phyloP scores from a whole-genome alignment of 2,329 filamentous ascomycete genomes.

The Lachnellula occidentalis region DNA sequence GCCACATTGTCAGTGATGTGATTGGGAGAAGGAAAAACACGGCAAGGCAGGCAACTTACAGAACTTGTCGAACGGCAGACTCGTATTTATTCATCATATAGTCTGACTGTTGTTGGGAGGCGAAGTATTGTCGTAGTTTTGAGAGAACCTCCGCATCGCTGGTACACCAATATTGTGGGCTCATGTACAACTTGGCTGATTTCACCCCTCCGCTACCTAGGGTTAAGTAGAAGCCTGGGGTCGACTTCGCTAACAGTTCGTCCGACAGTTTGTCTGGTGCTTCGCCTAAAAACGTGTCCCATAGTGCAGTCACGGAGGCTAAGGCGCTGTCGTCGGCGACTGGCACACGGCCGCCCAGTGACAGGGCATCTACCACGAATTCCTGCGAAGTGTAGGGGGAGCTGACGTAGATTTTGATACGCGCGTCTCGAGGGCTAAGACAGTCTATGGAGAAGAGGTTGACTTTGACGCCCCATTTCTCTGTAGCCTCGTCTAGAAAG shows the following conservation, averaged over 20 bases:
- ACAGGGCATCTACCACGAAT: slow-evolving; percentile 25
- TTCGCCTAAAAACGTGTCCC: slow-evolving; percentile 22
- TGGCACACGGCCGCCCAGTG: slow-evolving; percentile 19
- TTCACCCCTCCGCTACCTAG: slow-evolving; percentile 18
- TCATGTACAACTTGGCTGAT: slow-evolving; percentile 23
- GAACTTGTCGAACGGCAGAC: slow-evolving; percentile 16
- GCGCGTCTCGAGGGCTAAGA: slow-evolving; percentile 16
- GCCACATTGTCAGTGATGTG: not conserved
- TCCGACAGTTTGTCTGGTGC: slow-evolving; percentile 18
- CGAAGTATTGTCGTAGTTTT: slow-evolving; percentile 18
- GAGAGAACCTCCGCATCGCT: slow-evolving; percentile 22
- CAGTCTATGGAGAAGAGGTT: slow-evolving; percentile 25
- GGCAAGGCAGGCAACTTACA: slow-evolving; percentile 8
- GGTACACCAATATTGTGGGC: slow-evolving; percentile 22
- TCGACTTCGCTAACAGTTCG: slow-evolving; percentile 17
- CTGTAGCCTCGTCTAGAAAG: slow-evolving; percentile 20
- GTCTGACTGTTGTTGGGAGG: slow-evolving; percentile 10
- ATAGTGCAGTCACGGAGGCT: slow-evolving; percentile 20
- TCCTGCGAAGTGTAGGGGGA: slow-evolving; percentile 19
- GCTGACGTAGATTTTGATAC: slow-evolving; percentile 26
- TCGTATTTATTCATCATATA: slow-evolving; percentile 22
- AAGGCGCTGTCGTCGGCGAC: slow-evolving; percentile 15
- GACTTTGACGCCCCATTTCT: slow-evolving; percentile 21
- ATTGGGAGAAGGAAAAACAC: too few species aligned
- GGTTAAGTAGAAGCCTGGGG: slow-evolving; percentile 26